phyloP scores from a whole-genome alignment of 2,329 filamentous ascomycete genomes.

The Pseudocercospora vitis region DNA sequence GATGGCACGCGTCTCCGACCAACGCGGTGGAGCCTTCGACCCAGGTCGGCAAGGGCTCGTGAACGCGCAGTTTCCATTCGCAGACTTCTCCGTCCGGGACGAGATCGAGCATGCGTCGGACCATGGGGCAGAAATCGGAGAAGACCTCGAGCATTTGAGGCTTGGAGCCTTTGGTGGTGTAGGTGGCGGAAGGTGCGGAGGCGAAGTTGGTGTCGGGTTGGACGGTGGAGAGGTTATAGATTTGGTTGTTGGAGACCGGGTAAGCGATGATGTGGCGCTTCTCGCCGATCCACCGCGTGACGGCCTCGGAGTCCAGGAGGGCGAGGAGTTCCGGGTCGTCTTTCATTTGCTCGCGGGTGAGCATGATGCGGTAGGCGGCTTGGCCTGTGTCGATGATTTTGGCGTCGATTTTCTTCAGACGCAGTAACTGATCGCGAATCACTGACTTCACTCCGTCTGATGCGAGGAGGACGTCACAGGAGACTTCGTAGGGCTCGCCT shows the following conservation, averaged over 20 bases:
- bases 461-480: conserved; percentile 49
- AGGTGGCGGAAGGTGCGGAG: conserved; percentile 58
- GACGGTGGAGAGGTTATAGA: conserved; percentile 66
- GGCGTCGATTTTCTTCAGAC: conserved; percentile 51
- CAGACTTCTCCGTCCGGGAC: conserved; percentile 65
- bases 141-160: conserved; percentile 61
- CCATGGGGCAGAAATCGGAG: conserved; percentile 60
- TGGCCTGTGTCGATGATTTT: conserved; percentile 69
- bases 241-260: conserved; percentile 65
- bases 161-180: conserved; percentile 64
- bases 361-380: conserved; percentile 77
- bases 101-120: conserved; percentile 60
- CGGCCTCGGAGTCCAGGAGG: conserved; percentile 66
- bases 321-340: conserved; percentile 65
- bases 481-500: conserved; percentile 53
- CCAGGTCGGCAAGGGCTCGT: conserved; percentile 64
- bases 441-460: conserved; percentile 52
- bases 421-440: conserved; percentile 55
- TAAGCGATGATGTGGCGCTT: conserved; percentile 77
- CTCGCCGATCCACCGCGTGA: conserved; percentile 74
- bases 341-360: conserved; percentile 66
- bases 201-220: conserved; percentile 63
- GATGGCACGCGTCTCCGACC: conserved; percentile 62
- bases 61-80: conserved; percentile 65
- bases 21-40: conserved; percentile 54